Conservation (phyloP, 768 basidiomycete genomes). For the Lyophyllum decastes region DNA sequence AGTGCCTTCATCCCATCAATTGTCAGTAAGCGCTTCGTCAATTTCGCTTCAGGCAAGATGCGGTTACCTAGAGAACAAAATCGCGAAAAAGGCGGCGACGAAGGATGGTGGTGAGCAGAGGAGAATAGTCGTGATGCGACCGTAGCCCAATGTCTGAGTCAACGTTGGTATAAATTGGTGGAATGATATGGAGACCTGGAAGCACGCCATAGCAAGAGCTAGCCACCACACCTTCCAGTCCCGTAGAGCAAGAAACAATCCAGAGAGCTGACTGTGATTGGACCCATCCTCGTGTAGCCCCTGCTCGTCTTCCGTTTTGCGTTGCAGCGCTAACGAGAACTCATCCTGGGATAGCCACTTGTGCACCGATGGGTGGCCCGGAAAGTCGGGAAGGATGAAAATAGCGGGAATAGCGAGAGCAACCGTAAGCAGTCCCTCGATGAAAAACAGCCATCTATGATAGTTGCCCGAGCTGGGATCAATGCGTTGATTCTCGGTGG, state of each 20-base stretch:
- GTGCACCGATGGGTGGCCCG: no score
- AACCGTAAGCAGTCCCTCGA: slow-evolving; percentile 46
- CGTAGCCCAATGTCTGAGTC: background rate
- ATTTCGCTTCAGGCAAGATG: no score
- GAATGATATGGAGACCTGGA: slow-evolving; percentile 51
- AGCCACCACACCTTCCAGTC: slow-evolving; percentile 75
- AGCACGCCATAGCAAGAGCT: slow-evolving; percentile 47
- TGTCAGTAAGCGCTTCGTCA: slow-evolving; percentile 8
- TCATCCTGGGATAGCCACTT: slow-evolving; percentile 23
- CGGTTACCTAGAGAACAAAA: background rate
- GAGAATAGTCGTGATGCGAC: background rate
- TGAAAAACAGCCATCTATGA: slow-evolving; percentile 13
- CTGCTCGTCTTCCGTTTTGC: background rate
- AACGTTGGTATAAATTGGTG: slow-evolving; percentile 24
- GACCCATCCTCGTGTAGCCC: background rate
- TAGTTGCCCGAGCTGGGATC: no score
- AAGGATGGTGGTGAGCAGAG: background rate
- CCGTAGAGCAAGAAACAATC: slow-evolving; percentile 56
- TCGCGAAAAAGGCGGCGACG: background rate
- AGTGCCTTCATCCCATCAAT: slow-evolving; percentile 41
- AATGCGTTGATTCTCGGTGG: no score
- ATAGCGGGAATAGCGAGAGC: slow-evolving; percentile 45
- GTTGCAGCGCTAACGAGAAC: slow-evolving; percentile 11
- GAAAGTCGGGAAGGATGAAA: no score
- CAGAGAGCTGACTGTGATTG: slow-evolving; percentile 19